Conservation (phyloP, 2,329 filamentous ascomycete genomes). For the Fusarium bulbicola region DNA sequence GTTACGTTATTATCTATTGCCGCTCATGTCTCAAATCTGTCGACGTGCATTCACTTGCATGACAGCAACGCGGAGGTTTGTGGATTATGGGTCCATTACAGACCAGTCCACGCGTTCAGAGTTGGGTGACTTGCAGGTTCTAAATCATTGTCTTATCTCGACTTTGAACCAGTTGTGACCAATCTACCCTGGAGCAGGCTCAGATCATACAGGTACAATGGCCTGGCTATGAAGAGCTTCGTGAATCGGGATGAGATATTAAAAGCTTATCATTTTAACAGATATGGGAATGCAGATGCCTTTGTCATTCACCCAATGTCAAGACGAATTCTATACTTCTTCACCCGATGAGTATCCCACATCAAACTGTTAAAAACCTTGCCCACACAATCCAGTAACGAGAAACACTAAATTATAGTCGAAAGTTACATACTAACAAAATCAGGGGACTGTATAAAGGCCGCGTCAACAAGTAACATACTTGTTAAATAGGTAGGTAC, state of each 20-base stretch:
- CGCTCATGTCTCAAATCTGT: constrained; percentile 8
- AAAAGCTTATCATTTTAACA: background rate
- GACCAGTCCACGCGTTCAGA: background rate
- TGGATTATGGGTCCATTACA: constrained; percentile 18
- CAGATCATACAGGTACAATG: background rate
- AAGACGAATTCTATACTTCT: background rate
- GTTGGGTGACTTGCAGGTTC: background rate
- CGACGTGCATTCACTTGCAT: constrained; percentile 10
- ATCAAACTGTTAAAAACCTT: background rate
- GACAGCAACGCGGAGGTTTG: background rate
- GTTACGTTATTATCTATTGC: background rate
- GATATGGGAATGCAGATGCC: too few species aligned
- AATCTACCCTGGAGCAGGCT: background rate
- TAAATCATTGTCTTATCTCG: background rate
- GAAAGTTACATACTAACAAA: background rate
- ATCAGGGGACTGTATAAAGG: background rate
- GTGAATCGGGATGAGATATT: background rate
- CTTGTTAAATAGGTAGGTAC: too few species aligned
- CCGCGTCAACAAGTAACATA: background rate
- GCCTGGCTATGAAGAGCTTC: background rate
- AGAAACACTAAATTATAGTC: background rate
- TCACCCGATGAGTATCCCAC: background rate
- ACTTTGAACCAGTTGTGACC: background rate
- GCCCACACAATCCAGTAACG: background rate
- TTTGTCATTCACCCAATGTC: background rate